A percentile compares a stretch with the other conserved stretches of the same genome.
Evolutionary conservation across 371 early-diverging fungal genomes (phyloP).

Genomic region (Zychaea mexicana): DNA sequence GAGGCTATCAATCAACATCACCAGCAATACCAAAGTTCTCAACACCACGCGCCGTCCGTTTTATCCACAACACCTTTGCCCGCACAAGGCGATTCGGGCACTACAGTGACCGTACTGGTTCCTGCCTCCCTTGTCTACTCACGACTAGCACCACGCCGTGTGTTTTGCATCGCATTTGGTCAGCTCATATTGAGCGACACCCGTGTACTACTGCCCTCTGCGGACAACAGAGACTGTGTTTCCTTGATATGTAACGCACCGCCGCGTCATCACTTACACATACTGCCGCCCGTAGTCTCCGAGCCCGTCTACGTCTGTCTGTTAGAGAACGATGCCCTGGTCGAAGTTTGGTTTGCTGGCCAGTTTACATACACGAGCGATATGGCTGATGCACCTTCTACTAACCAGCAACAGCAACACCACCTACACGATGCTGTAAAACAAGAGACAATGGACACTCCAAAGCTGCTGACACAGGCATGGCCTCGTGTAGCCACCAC

Average conservation of each 20-base stretch:
- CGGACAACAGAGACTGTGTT: not conserved
- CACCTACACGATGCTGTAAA: not conserved
- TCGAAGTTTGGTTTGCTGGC: not conserved
- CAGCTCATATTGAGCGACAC: not conserved
- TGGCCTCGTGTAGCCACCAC: not conserved
- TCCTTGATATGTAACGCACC: not conserved
- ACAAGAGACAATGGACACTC: too few relatives aligned
- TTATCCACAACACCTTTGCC: not conserved
- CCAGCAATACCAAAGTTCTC: too few relatives aligned
- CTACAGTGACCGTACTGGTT: not conserved
- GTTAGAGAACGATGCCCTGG: not conserved
- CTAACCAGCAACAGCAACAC: not conserved
- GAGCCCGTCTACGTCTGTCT: not conserved
- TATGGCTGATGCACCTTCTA: too few relatives aligned
- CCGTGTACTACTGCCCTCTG: not conserved
- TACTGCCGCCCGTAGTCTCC: not conserved
- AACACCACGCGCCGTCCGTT: too few relatives aligned
- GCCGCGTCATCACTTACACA: not conserved
- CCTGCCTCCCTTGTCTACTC: not conserved
- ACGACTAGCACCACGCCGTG: not conserved
- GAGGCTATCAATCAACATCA: too few relatives aligned
- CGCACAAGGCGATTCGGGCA: not conserved
- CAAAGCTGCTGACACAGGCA: too few relatives aligned
- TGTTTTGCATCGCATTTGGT: not conserved
- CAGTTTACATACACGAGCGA: not conserved